Evolutionary conservation across 208 protist species (phyloP), one percentile per base, ranked within the genome.

Genomic region (Naegleria fowleri): DNA sequence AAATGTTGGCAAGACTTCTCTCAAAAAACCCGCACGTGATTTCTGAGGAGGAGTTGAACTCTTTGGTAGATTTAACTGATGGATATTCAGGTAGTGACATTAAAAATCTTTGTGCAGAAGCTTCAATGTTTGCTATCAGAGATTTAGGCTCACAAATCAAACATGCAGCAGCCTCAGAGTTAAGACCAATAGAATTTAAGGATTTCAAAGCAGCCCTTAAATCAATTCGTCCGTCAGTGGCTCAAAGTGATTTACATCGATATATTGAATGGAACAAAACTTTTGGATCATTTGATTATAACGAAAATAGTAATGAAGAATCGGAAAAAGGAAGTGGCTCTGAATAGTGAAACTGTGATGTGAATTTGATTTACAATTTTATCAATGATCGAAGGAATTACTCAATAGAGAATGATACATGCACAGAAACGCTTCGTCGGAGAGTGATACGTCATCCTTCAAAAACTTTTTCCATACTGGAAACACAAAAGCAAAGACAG

Each of bases 21-120:
- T 11, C 16, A 0, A 19, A 90, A 13, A 92, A 87, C 9, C 41
- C 22, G 4, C 19, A 55, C 40, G 48, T 39, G 0, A 13, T 93
- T 3, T 87, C 48, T 16, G 16, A 43, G 9, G 11, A 38, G 19
- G 52, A 93, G 13, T n/a, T 92, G 7, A 29, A 90, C 6, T 0
- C n/a, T 41, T 39, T 93, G 0, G 92, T 36, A 0, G 13, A 86
- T 48, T n/a, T 67, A 0, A 94, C 94, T 90, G 93, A 95, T 91
- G 92, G 93, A 4, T 98, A 98, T 93, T 97, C 95, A 87, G 95
- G 96, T 29, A 95, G 96, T 36, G 97, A 98, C 92, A 95, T 98
- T 85, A 98, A 95, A 7, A 97, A 95, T 92, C 91, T 98, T 9
- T 96, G 96, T 67, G 94, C 96, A 38, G 97, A 98, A 89, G 96